Conservation (phyloP, 176 grass and related monocot genomes). For the Juncus inflexus region DNA sequence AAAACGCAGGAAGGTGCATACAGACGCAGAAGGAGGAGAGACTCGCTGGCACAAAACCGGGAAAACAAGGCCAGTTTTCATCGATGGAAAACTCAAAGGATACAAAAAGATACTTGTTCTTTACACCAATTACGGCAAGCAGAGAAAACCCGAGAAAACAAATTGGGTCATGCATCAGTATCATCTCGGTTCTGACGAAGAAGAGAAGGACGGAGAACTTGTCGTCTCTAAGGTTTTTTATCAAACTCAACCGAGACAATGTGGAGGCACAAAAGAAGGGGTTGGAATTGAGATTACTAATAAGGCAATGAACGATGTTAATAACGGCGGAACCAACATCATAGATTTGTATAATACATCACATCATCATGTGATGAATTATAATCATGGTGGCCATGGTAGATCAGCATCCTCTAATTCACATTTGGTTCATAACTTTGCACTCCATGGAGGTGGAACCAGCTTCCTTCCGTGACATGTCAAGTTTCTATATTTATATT, state of each 20-base stretch:
- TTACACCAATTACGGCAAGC: conserved; percentile 89
- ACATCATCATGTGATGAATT: conserved; percentile 44
- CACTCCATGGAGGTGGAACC: conserved; percentile 62
- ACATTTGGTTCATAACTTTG: conserved; percentile 75
- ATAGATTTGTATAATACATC: conserved; percentile 63
- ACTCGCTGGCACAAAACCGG: conserved; percentile 99
- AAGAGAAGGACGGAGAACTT: conserved; percentile 90
- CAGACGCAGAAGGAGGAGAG: conserved; percentile 85
- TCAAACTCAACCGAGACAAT: conserved; percentile 96
- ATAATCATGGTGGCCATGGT: conserved; percentile 51
- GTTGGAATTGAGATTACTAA: conserved; percentile 6
- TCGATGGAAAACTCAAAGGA: conserved; percentile 32
- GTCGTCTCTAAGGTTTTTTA: conserved; percentile 98
- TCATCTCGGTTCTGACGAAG: conserved; percentile 73
- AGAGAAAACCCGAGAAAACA: conserved; percentile 92
- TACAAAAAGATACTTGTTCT: conserved; percentile 96
- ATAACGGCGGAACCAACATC: conserved; percentile 26
- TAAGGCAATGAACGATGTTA: conserved; percentile 9
- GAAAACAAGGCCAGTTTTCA: conserved; percentile 80
- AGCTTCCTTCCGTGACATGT: conserved; percentile 56
- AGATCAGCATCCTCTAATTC: conserved; percentile 35
- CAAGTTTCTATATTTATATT: too few species aligned
- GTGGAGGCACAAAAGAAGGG: conserved; percentile 35
- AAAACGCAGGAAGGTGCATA: conserved; percentile 88
- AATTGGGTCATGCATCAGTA: conserved; percentile 99